Base-by-base conservation (phyloP, 2,329 filamentous ascomycete species). In the Fusarium sp. region DNA sequence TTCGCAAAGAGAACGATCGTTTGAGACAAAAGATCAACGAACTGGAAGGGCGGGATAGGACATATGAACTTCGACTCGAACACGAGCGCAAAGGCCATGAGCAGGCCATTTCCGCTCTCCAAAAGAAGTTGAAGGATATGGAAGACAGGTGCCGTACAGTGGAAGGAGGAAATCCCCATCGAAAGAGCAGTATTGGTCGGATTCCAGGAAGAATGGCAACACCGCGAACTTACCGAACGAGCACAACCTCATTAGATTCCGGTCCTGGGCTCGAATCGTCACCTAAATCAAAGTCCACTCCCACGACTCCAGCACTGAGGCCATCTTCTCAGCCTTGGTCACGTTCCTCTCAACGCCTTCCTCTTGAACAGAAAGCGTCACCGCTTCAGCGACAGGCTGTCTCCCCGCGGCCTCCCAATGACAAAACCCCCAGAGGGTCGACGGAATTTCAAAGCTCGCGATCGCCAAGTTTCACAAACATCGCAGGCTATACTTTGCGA, bases 11-110 rank as follows among this genome's bases (percentile, higher is more conserved):
- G 34, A 78, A 79, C 30, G 78, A 76, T 6, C 70, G 71, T n/a
- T 72, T 80, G 19, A 76, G 68, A 28, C 79, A 72, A 57, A 77
- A 76, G 23, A 72, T 83, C 14, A 65, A 74, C 18, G 77, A 78
- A 18, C 63, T 83, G n/a, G 77, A 81, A 54, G 79, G 77, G n/a
- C 77, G 75, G 56, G 79, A 82, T 41, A 75, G 78, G 57, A 83
- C 79, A 4, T 83, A 82, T 56, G 77, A 82, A 51, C 61, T 73
- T 12, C 77, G 81, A 2, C 62, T 83, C 14, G 70, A 78, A 25
- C 80, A 81, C 30, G 79, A 81, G 46, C 75, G 79, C 9, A 76
- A 75, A 50, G 70, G 67, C 12, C 78, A 80, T 19, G 75, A 77
- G 16, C 77, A 80, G 18, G 74, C 77, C 30, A 71, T 79, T 12